Base-by-base conservation (phyloP, 169 alveolate species). In the Plasmodium billcollinsi region DNA sequence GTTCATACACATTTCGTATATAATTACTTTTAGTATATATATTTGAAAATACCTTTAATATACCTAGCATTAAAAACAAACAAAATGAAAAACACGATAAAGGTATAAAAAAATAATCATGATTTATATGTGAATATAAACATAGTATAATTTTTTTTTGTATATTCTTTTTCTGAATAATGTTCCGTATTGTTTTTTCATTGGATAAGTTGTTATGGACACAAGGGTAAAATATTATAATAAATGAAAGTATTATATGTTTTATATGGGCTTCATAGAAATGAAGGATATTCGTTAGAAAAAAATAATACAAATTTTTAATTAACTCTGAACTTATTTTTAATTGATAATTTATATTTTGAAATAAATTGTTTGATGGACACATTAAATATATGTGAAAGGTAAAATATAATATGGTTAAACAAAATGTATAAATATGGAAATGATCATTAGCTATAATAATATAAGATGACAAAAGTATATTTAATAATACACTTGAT, bases 121-220 rank as follows among this genome's bases (percentile, higher is more conserved):
- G 66, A 58, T 67, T 14, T 52, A 85, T 50, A 54, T 85, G 92
- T 29, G 75, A 71, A 33, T 73, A 85, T 63, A 85, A 71, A 49
- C 92, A 85, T 20, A 71, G 20, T 45, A 85, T 59, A 85, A 85
- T 85, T 56, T 85, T 85, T 45, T 47, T 50, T 71, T 85, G 92
- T 14, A 85, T 71, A 47, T 71, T 52, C 47, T 49, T 85, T 54
- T 74, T 73, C 54, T 61, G 74, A 18, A 71, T 24, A 3, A 85
- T 61, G 26, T 61, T 15, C 9, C 4, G 26, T 5, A 66, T 72
- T 33, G 71, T 14, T 29, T 61, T 85, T 45, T 71, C 92, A 52
- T 59, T 66, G 21, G 73, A 62, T 50, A 61, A 20, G 14, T 63
- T 18, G 29, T 33, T 85, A 71, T 47, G 24, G 4, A 86, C 71